phyloP scores from a whole-genome alignment of 2,329 filamentous ascomycete genomes.

The Salinomyces thailandicus region DNA sequence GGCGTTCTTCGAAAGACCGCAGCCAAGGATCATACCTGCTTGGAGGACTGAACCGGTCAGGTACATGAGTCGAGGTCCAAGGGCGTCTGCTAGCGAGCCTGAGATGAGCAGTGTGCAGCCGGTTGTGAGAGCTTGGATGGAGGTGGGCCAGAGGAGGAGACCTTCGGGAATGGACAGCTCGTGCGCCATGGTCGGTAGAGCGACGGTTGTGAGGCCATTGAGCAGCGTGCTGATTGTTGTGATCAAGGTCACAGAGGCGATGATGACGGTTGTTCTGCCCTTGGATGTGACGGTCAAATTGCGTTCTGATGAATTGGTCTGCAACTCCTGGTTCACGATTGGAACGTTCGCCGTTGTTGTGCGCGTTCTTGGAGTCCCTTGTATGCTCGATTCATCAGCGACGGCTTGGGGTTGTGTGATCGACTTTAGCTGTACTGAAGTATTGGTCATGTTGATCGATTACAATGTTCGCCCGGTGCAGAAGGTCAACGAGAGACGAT shows the following conservation, averaged over 20 bases:
- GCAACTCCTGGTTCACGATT: not conserved
- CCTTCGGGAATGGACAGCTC: slow-evolving; percentile 22
- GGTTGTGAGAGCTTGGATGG: slow-evolving; percentile 33
- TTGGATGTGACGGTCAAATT: slow-evolving; percentile 8
- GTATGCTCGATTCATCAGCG: slow-evolving; percentile 2
- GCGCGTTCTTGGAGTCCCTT: slow-evolving; percentile 4
- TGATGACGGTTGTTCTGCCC: slow-evolving; percentile 15
- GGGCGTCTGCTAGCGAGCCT: slow-evolving; percentile 42
- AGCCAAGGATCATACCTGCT: slow-evolving; percentile 35
- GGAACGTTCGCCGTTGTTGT: not conserved
- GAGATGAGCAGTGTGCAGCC: slow-evolving; percentile 41
- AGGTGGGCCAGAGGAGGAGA: slow-evolving; percentile 18
- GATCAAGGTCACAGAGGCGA: slow-evolving; percentile 17
- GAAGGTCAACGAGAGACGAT: no score
- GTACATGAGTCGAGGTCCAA: slow-evolving; percentile 39
- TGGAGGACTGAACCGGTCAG: slow-evolving; percentile 37
- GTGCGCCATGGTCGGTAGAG: slow-evolving; percentile 8
- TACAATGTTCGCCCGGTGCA: no score
- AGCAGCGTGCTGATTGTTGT: slow-evolving; percentile 13
- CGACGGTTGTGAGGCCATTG: slow-evolving; percentile 14
- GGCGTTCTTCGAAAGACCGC: slow-evolving; percentile 31
- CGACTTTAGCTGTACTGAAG: slow-evolving; percentile 6
- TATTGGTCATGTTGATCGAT: slow-evolving; percentile 8
- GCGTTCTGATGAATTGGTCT: slow-evolving; percentile 1
- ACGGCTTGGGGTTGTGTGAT: slow-evolving; percentile 3